Conservation (phyloP, 1,284 basidiomycete genomes). For the Rhodotorula sp. region DNA sequence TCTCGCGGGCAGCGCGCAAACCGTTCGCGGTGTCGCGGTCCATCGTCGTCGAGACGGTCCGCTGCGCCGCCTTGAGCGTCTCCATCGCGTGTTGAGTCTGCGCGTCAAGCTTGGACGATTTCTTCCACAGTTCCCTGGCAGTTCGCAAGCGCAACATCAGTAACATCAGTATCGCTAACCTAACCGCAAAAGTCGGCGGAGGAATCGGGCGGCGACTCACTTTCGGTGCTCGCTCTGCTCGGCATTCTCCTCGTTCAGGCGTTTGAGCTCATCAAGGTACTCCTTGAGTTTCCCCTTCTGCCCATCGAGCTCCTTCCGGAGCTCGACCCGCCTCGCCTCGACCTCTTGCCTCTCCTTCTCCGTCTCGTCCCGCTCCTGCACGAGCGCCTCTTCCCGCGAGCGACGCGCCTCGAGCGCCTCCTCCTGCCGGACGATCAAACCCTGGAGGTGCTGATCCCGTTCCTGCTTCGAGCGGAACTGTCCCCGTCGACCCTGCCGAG, state of each 20-base stretch:
- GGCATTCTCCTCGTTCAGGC: conserved; percentile 41
- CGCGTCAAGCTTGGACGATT: conserved; percentile 83
- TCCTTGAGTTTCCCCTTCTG: conserved; percentile 33
- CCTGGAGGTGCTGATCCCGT: conserved; percentile 71
- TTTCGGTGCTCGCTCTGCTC: conserved; percentile 74
- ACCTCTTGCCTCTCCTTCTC: conserved; percentile 58
- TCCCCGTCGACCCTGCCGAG: conserved; percentile 80
- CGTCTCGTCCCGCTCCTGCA: conserved; percentile 55
- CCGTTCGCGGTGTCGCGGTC: conserved; percentile 82
- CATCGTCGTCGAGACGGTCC: conserved; percentile 84
- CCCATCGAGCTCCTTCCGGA: conserved; percentile 42
- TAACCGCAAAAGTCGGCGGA: not conserved
- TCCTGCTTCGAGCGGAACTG: conserved; percentile 80
- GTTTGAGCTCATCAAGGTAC: conserved; percentile 40
- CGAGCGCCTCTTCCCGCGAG: conserved; percentile 50
- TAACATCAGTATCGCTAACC: not conserved
- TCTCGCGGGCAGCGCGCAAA: conserved; percentile 70
- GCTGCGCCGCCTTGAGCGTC: conserved; percentile 75
- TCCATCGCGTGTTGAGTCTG: conserved; percentile 71
- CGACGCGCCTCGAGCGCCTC: conserved; percentile 55
- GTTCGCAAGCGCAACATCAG: not conserved
- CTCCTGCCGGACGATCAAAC: conserved; percentile 69
- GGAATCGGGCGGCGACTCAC: conserved; percentile 48
- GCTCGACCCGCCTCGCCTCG: conserved; percentile 46
- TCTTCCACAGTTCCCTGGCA: conserved; percentile 78